These are phyloP conservation scores for Cladorrhinum samala DNA, from an alignment of 495 filamentous ascomycete species.

Conservation along the genomic window DNA sequence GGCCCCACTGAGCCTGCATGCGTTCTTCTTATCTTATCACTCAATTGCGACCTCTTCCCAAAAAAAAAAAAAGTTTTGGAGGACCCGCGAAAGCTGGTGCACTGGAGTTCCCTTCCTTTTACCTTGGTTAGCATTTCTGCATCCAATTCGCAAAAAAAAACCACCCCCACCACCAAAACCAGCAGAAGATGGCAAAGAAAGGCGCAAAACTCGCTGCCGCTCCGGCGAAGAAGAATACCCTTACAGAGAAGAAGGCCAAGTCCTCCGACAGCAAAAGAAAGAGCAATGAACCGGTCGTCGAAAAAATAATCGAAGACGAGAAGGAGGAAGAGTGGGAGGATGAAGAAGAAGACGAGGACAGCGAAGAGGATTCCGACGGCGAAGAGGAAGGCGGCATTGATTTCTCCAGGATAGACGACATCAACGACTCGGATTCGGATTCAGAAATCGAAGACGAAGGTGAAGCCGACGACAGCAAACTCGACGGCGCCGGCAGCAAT, in stretches of 20 bases:
- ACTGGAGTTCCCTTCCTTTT: too few relatives aligned
- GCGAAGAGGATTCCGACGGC: constrained; percentile 28
- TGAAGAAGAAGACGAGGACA: constrained; percentile 16
- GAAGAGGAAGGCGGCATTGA: constrained; percentile 30
- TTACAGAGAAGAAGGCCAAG: constrained; percentile 43
- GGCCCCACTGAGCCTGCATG: not conserved
- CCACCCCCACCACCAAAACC: constrained; percentile 13
- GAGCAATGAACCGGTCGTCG: constrained; percentile 18
- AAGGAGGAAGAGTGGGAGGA: constrained; percentile 25
- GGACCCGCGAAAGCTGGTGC: not conserved
- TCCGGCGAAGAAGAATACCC: constrained; percentile 35
- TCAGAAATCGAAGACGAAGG: constrained; percentile 35
- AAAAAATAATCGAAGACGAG: constrained; percentile 12
- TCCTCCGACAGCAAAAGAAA: constrained; percentile 43
- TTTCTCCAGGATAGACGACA: constrained; percentile 28
- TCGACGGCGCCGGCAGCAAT: constrained; percentile 57
- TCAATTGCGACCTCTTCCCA: constrained; percentile 13
- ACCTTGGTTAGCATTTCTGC: not conserved
- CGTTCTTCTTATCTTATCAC: constrained; percentile 26
- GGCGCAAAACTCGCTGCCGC: constrained; percentile 24
- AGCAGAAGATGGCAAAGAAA: constrained; percentile 24
- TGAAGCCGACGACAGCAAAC: constrained; percentile 52
- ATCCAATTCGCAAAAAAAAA: constrained; percentile 11
- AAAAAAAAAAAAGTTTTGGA: constrained; percentile 27
- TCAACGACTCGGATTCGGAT: constrained; percentile 35